A percentile compares a stretch with the other conserved stretches of the same genome.
These are phyloP conservation scores for Eucalyptus regnans DNA, from an alignment of 345 rosid species.

Conservation along the genomic window DNA sequence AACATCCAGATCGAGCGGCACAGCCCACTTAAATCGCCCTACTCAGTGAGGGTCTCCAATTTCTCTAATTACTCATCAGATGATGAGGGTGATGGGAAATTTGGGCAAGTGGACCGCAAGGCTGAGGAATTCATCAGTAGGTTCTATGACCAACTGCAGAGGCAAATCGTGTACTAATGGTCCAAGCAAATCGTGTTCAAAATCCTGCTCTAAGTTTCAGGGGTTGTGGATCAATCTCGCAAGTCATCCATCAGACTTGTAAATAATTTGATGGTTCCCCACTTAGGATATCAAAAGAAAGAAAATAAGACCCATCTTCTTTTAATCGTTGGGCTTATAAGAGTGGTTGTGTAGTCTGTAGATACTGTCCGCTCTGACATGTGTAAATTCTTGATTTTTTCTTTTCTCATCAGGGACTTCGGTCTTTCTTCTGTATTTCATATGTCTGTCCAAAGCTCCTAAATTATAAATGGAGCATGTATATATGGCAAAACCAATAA, in stretches of 20 bases:
- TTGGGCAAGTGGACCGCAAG: background rate
- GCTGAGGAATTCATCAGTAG: conserved; percentile 1
- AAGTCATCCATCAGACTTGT: background rate
- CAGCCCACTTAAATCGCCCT: background rate
- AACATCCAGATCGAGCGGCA: background rate
- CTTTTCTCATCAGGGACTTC: background rate
- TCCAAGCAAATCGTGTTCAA: background rate
- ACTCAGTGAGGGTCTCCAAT: background rate
- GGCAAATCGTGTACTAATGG: background rate
- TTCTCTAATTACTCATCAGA: background rate
- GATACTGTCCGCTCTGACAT: background rate
- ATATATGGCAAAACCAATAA: background rate
- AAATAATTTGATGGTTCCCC: background rate
- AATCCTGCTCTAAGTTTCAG: background rate
- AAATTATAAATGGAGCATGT: background rate
- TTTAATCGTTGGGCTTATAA: background rate
- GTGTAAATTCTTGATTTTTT: background rate
- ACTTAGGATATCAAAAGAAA: background rate
- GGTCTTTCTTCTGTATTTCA: background rate
- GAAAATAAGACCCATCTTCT: background rate
- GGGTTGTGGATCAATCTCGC: background rate
- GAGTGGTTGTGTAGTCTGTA: background rate
- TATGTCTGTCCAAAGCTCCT: background rate
- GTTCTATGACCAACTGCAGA: background rate
- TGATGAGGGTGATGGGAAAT: background rate